Base-by-base conservation (phyloP, 148 eudicot species). In the Cornus controversa region DNA sequence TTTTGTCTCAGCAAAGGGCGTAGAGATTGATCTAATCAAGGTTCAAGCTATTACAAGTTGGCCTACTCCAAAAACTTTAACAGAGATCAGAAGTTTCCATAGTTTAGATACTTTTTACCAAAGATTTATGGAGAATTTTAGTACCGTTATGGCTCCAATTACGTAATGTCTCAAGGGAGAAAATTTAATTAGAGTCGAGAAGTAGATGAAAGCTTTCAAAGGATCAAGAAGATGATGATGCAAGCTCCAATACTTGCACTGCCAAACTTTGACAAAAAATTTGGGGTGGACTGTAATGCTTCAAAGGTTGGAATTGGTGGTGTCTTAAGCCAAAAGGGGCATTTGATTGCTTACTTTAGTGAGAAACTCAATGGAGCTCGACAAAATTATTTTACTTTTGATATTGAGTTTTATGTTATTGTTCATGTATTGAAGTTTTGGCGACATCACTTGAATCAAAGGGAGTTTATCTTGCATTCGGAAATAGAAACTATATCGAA, bases 371-470 rank as follows among this genome's bases (percentile, higher is more conserved):
- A n/a, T n/a, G n/a, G n/a, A n/a, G n/a, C n/a, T n/a, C n/a, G n/a
- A n/a, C 24, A 28, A 65, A 10, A 65, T 65, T 25, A 65, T 29
- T 65, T 29, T 29, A 25, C 67, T 65, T 65, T 9, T 65, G 67
- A 65, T 29, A 26, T 65, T 65, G 67, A 65, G 45, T 65, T 65
- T 10, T 65, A 65, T 65, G 29, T 29, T 65, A 65, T 65, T 24
- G 67, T 65, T 65, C 29, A 65, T 4, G 67, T 29, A 28, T 65
- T 26, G 67, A 25, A 65, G 67, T 25, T 25, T 65, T 65, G 67
- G 45, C 67, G 3, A 9, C 67, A 25, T 65, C 25, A 27, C 18
- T 65, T 65, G 67, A 65, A 24, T 29, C 15, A 65, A 65, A 10
- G 31, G 15, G 29, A 65, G 29, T 65, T 65, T 25, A 11, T 65